These are phyloP conservation scores for Lindgomyces ingoldianus DNA, from an alignment of 495 filamentous ascomycete genomes.

Conservation along the genomic window DNA sequence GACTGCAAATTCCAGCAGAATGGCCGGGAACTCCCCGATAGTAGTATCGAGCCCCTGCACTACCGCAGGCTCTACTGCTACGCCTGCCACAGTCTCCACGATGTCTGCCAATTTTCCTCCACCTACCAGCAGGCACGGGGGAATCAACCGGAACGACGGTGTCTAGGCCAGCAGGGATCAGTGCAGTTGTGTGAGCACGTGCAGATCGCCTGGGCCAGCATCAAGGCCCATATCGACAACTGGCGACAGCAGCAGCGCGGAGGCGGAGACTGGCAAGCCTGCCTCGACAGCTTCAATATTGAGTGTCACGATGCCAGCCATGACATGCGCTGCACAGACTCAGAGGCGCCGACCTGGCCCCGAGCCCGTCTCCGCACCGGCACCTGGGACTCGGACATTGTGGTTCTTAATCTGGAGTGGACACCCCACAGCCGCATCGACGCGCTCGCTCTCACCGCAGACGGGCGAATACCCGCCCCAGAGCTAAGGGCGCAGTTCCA, in stretches of 20 bases:
- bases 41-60: neutral
- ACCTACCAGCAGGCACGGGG: slow-evolving; percentile 1
- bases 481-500: slow-evolving; percentile 21
- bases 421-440: slow-evolving; percentile 25
- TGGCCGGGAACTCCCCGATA: neutral
- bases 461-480: slow-evolving; percentile 18
- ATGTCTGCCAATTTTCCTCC: slow-evolving; percentile 14
- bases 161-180: slow-evolving; percentile 15
- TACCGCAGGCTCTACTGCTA: slow-evolving; percentile 6
- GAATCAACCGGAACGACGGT: slow-evolving; percentile 7
- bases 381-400: neutral
- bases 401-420: slow-evolving; percentile 19
- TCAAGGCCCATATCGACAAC: slow-evolving; percentile 62
- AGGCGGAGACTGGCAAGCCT: slow-evolving; percentile 50
- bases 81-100: slow-evolving; percentile 7
- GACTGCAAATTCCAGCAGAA: slow-evolving; percentile 15
- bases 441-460: slow-evolving; percentile 17
- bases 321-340: slow-evolving; percentile 49
- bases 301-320: slow-evolving; percentile 94
- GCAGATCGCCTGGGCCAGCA: slow-evolving; percentile 15
- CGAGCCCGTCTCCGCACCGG: slow-evolving; percentile 17
- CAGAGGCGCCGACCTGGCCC: slow-evolving; percentile 22
- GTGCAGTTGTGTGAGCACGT: slow-evolving; percentile 14
- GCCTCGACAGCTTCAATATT: slow-evolving; percentile 86
- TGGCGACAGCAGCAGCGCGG: slow-evolving; percentile 88